These are phyloP conservation scores for Dissoconium aciculare DNA, from an alignment of 2,329 filamentous ascomycete genomes.

Conservation along the genomic window DNA sequence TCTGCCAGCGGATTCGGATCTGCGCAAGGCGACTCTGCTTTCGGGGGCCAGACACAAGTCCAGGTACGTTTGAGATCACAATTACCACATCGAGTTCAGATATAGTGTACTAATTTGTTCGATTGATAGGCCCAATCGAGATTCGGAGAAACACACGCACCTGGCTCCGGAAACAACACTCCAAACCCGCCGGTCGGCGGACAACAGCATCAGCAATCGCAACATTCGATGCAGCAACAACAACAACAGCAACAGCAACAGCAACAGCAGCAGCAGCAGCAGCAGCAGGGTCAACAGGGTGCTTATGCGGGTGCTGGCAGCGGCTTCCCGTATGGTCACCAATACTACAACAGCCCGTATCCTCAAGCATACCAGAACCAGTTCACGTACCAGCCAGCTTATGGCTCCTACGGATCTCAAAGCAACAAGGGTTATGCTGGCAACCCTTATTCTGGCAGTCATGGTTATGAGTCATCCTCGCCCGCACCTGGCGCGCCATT, in stretches of 20 bases:
- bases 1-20: conserved; percentile 60
- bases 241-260: conserved; percentile 6
- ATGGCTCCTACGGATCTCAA: not conserved
- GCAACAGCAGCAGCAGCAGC: conserved; percentile 16
- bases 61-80: conserved; percentile 31
- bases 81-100: too few relatives aligned
- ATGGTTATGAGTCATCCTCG: conserved; percentile 38
- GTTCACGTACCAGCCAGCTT: conserved; percentile 35
- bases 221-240: conserved; percentile 28
- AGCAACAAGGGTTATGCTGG: conserved; percentile 1
- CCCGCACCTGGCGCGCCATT: conserved; percentile 45
- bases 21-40: conserved; percentile 44
- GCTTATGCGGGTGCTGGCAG: conserved; percentile 27
- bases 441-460: not conserved
- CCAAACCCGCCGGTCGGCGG: conserved; percentile 59
- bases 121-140: conserved; percentile 52
- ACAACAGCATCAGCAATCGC: conserved; percentile 38
- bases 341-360: conserved; percentile 47
- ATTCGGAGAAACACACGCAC: conserved; percentile 48
- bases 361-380: conserved; percentile 50
- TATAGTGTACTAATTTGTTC: too few relatives aligned
- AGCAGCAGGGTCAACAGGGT: conserved; percentile 32
- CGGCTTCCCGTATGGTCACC: conserved; percentile 46
- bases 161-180: conserved; percentile 80
- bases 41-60: conserved; percentile 45